Evolutionary conservation across 179 eudicot genomes (phyloP).

Genomic region (Silene coronaria): DNA sequence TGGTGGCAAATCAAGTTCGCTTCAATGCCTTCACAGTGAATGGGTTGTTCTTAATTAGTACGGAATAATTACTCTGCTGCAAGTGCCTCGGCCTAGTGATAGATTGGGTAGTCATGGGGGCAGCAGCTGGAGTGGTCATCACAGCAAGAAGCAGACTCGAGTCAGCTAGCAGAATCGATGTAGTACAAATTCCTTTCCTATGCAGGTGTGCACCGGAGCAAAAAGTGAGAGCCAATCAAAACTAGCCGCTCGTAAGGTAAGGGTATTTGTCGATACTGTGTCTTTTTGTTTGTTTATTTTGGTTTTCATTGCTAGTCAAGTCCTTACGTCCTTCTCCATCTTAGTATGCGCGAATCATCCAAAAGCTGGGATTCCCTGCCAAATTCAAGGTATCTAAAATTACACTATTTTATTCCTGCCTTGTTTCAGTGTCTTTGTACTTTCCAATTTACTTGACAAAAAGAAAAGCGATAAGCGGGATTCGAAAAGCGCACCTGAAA

Average conservation of each 20-base stretch:
- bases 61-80: conserved; percentile 41
- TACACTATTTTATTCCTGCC: not conserved
- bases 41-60: conserved; percentile 46
- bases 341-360: conserved; percentile 78
- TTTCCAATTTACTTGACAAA: not conserved
- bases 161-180: too few species aligned
- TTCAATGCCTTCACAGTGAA: conserved; percentile 45
- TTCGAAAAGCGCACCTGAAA: too few species aligned
- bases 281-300: not conserved
- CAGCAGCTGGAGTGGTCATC: conserved; percentile 72
- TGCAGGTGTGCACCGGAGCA: conserved; percentile 81
- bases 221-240: conserved; percentile 69
- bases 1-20: conserved; percentile 29
- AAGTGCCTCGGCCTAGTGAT: conserved; percentile 42
- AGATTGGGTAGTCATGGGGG: conserved; percentile 71
- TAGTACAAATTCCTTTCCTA: too few species aligned
- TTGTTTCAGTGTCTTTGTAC: not conserved
- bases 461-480: too few species aligned
- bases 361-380: conserved; percentile 77
- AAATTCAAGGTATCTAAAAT: conserved; percentile 55
- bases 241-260: conserved; percentile 69
- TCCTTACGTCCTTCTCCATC: conserved; percentile 9
- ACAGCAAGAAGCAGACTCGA: conserved; percentile 67
- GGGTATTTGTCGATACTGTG: not conserved
- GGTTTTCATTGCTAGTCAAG: too few species aligned